Conservation (phyloP, 306 rosid genomes). For the Fragaria nilgerrensis region DNA sequence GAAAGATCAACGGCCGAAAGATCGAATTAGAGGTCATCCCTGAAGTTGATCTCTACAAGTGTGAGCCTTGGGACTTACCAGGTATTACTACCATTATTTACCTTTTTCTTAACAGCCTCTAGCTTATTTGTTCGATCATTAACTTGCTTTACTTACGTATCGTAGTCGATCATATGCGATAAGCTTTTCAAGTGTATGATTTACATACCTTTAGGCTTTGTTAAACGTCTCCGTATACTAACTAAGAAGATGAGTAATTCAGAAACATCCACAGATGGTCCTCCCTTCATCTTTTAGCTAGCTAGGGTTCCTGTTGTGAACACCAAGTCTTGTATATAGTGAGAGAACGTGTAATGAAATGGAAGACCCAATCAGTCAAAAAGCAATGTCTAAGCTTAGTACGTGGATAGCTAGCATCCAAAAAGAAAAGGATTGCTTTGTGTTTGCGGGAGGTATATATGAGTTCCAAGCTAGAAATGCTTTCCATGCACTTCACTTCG, state of each 20-base stretch:
- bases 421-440: slow-evolving; percentile 37
- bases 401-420: not conserved
- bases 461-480: slow-evolving; percentile 27
- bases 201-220: not conserved
- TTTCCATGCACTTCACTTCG: slow-evolving; percentile 22
- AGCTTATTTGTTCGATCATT: slow-evolving; percentile 26
- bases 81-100: slow-evolving; percentile 33
- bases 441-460: slow-evolving; percentile 23
- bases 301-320: slow-evolving; percentile 39
- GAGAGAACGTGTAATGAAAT: slow-evolving; percentile 19
- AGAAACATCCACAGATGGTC: slow-evolving; percentile 31
- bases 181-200: slow-evolving; percentile 26
- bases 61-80: slow-evolving; percentile 97
- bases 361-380: slow-evolving; percentile 52
- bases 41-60: slow-evolving; percentile 97
- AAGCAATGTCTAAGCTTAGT: slow-evolving; percentile 19
- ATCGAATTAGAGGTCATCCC: slow-evolving; percentile 87
- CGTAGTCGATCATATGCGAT: slow-evolving; percentile 34
- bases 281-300: slow-evolving; percentile 37
- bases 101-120: not conserved
- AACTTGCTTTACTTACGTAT: not conserved
- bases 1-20: slow-evolving; percentile 81
- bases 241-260: slow-evolving; percentile 8
- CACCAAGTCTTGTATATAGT: slow-evolving; percentile 32
- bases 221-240: not conserved